phyloP scores from a whole-genome alignment of 805 yeast genomes.

The Wickerhamomyces queroliae region DNA sequence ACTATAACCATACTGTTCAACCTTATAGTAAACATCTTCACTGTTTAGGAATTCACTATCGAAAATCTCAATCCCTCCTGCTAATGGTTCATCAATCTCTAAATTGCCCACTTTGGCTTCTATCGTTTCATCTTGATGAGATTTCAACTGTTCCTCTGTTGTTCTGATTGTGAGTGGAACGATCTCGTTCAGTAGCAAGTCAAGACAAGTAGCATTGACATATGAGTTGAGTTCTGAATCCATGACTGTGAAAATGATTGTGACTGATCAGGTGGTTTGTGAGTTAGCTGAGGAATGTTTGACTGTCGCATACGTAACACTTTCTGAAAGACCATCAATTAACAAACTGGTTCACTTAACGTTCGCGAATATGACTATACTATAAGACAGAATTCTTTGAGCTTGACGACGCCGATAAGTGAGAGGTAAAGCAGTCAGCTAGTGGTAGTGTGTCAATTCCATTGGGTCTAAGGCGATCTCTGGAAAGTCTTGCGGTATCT shows the following conservation, averaged over 20 bases:
- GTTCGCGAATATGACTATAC: no score
- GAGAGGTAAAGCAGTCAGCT: no score
- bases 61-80: conserved; percentile 38
- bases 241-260: background rate
- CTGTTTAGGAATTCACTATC: conserved; percentile 28
- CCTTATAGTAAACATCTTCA: conserved; percentile 50
- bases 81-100: conserved; percentile 14
- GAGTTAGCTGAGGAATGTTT: no score
- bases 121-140: conserved; percentile 4
- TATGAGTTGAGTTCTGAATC: background rate
- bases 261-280: no score
- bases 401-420: no score
- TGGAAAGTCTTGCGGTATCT: no score
- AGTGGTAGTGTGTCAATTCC: no score
- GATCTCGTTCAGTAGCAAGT: conserved; percentile 66
- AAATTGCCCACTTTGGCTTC: conserved; percentile 8
- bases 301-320: no score
- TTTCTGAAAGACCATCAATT: no score
- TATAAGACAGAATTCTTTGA: no score
- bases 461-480: no score
- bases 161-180: conserved; percentile 69
- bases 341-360: no score
- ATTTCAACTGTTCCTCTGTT: conserved; percentile 35
- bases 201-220: conserved; percentile 52
- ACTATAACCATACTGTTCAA: conserved; percentile 67